phyloP scores from a whole-genome alignment of 2,329 filamentous ascomycete genomes.

The Leptographium flavum region DNA sequence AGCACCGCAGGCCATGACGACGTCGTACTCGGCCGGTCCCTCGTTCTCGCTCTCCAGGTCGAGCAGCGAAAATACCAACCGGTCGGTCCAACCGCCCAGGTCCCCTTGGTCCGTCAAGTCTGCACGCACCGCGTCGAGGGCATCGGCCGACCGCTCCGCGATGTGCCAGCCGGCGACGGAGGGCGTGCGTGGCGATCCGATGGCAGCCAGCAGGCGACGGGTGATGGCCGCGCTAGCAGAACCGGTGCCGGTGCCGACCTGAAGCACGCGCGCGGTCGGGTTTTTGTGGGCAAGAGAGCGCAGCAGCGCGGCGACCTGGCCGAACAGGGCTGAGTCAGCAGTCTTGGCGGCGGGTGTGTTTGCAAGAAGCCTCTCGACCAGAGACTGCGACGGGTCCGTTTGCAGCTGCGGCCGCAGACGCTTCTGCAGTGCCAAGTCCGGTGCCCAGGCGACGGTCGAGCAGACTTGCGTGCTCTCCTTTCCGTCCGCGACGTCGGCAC shows the following conservation, averaged over 20 bases:
- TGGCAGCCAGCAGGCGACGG: neutral
- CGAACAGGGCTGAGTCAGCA: too few relatives aligned
- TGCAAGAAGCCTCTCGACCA: too few relatives aligned
- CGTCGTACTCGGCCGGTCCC: constrained; percentile 20
- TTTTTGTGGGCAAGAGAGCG: neutral
- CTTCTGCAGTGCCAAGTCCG: neutral
- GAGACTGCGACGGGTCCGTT: neutral
- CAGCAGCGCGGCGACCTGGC: neutral
- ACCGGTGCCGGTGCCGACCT: constrained; percentile 6
- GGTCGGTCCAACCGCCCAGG: constrained; percentile 13
- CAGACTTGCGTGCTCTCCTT: neutral
- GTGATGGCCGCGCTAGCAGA: neutral
- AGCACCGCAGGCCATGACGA: constrained; percentile 18
- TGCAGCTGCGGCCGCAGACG: constrained; percentile 11
- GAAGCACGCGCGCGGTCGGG: constrained; percentile 12
- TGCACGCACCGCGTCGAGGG: constrained; percentile 20
- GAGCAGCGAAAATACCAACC: constrained; percentile 1
- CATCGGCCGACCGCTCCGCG: constrained; percentile 13
- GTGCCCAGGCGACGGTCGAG: neutral
- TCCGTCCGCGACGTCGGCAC: neutral
- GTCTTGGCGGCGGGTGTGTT: too few relatives aligned
- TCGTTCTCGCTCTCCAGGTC: constrained; percentile 15
- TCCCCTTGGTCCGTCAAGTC: constrained; percentile 13
- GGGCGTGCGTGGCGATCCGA: constrained; percentile 16
- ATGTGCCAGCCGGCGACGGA: constrained; percentile 22